Base-by-base conservation (phyloP, 306 rosid genomes). In the Mimosa pudica region DNA sequence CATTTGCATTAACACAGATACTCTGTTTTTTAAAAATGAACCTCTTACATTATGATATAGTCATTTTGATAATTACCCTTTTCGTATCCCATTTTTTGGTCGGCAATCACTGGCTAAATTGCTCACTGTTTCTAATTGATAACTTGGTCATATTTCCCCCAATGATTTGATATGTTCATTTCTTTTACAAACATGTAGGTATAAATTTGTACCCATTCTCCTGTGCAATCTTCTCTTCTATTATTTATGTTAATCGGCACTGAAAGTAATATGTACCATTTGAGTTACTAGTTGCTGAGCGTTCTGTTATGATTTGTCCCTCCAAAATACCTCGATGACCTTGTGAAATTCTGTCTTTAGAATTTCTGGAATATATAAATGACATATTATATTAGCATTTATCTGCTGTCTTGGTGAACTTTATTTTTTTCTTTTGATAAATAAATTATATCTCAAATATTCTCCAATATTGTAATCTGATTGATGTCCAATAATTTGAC, bases 401-500 rank as follows among this genome's bases (percentile, higher is more conserved):
- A 49, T 13, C 1, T 49, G 33, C 17, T 24, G 57, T 48, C 20
- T 60, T 60, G 79, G 58, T 75, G 44, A 66, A 60, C 80, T 44
- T 81, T 20, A 20, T 13, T 0, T 46, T 4, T 70, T 24, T n/a
- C n/a, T n/a, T 10, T 70, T 20, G 14, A 24, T 46, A 47, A 24
- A 70, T 47, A 45, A 46, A 51, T 65, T 69, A 55, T 58, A 20
- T 62, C 51, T 74, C 78, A 52, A 69, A 69, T 62, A 67, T 49
- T 38, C 18, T 71, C 77, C 67, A 8, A 65, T 60, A 20, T 36
- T 51, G 8, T 69, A 68, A 83, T 69, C 44, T 75, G 71, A 81
- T 48, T 75, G 44, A 18, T 64, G 81, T 75, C 63, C 48, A 71
- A 66, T 70, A 61, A 67, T 80, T 71, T 63, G 60, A 85, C 86